Conservation (phyloP, 768 basidiomycete species). For the Cantharellus anzutake region DNA sequence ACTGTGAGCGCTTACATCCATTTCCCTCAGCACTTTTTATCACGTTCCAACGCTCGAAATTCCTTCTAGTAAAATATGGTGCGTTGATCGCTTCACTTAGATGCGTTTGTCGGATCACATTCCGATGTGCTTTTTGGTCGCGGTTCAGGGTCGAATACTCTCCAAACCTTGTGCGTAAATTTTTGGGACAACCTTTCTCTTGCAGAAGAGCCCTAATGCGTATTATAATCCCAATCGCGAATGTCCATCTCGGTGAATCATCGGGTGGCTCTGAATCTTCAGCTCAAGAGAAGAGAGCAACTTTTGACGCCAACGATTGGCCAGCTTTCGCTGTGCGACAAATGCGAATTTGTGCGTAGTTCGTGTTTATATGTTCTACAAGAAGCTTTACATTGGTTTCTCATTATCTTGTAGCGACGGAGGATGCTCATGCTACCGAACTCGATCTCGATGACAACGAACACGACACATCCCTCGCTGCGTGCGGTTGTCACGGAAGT, state of each 20-base stretch:
- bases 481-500: slow-evolving; percentile 99
- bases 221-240: neutral
- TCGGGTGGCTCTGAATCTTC: slow-evolving; percentile 6
- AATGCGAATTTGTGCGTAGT: slow-evolving; percentile 85
- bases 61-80: too few relatives aligned
- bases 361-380: neutral
- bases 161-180: too few relatives aligned
- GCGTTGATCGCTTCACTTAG: too few relatives aligned
- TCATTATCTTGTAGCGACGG: slow-evolving; percentile 52
- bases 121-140: too few relatives aligned
- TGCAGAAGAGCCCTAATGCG: too few relatives aligned
- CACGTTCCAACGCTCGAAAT: too few relatives aligned
- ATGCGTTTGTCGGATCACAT: too few relatives aligned
- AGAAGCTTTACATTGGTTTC: slow-evolving; percentile 2
- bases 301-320: slow-evolving; percentile 47
- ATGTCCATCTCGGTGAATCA: neutral
- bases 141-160: too few relatives aligned
- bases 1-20: too few relatives aligned
- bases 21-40: too few relatives aligned
- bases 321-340: slow-evolving; percentile 68
- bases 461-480: slow-evolving; percentile 72
- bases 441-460: slow-evolving; percentile 41
- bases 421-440: slow-evolving; percentile 75
- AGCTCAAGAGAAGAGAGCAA: slow-evolving; percentile 73
- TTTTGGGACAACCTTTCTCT: too few relatives aligned